Base-by-base conservation (phyloP, 768 basidiomycete species). In the Lentinus tigrinus region DNA sequence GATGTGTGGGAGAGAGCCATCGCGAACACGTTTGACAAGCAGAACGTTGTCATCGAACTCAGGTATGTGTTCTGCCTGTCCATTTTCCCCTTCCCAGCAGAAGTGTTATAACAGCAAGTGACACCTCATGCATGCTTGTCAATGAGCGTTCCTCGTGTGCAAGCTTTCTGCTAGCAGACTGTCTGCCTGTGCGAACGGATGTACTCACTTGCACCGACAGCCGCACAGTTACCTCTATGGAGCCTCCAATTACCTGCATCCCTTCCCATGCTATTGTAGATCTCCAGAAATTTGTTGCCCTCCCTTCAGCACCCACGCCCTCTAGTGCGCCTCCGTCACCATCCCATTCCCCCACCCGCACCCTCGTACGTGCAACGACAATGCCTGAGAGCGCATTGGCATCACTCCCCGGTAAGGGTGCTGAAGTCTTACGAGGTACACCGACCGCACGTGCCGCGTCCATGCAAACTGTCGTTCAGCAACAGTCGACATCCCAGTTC, bases 31-130 rank as follows among this genome's bases (percentile, higher is more conserved):
- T 73, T 85, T 26, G 79, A 84, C 55, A 73, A 72, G 3, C 80
- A 77, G 3, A 70, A 78, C 51, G 81, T 83, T 9, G 72, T 73
- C 47, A 78, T 89, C 53, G 74, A 81, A 50, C 72, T 89, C n/a
- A 77, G 76, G 88, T 87, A 68, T 47, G 76, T 73, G 34, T 47
- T 49, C 27, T 36, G 39, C 48, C 17, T 39, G n/a, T 24, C 31
- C 19, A 9, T 26, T 46, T 24, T 26, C 47, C 10, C 16, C n/a
- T n/a, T n/a, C n/a, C n/a, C n/a, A n/a, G n/a, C n/a, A n/a, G n/a
- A n/a, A n/a, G n/a, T n/a, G n/a, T n/a, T n/a, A 31, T 3, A 11
- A 31, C 31, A 31, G 31, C 7, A 31, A 11, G 19, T 28, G 23
- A 6, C n/a, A n/a, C n/a, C n/a, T n/a, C n/a, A n/a, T n/a, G n/a